Conservation (phyloP, 768 basidiomycete genomes). For the Russula emetica region DNA sequence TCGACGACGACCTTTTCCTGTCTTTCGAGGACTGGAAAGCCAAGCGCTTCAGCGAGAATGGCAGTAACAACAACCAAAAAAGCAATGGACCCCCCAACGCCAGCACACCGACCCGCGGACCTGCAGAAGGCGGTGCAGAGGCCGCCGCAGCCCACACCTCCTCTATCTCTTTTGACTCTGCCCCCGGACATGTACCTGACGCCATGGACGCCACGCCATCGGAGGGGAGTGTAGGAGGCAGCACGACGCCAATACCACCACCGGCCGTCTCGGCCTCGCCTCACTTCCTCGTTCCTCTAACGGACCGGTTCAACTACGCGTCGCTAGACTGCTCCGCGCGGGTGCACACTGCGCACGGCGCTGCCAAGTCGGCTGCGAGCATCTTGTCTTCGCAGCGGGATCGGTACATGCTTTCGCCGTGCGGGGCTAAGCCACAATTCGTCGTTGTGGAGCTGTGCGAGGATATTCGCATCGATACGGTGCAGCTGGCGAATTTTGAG, state of each 20-base stretch:
- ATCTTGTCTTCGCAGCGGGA: slow-evolving; percentile 89
- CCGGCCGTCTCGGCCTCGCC: slow-evolving; percentile 39
- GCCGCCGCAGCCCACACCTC: not conserved
- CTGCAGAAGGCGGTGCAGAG: slow-evolving; percentile 6
- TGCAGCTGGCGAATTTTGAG: slow-evolving; percentile 95
- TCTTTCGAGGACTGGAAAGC: slow-evolving; percentile 90
- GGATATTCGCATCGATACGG: slow-evolving; percentile 93
- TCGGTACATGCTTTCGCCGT: slow-evolving; percentile 95
- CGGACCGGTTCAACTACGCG: slow-evolving; percentile 93
- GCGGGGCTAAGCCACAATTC: slow-evolving; percentile 60
- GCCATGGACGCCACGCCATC: not conserved
- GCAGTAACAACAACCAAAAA: slow-evolving; percentile 34
- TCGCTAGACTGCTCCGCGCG: slow-evolving; percentile 89
- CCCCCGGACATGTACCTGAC: not conserved
- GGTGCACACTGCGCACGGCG: slow-evolving; percentile 76
- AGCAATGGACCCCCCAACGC: slow-evolving; percentile 1
- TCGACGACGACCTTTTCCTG: slow-evolving; percentile 61
- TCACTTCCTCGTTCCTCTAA: slow-evolving; percentile 68
- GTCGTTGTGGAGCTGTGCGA: slow-evolving; percentile 96
- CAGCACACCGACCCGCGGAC: slow-evolving; percentile 2
- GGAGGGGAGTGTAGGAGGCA: not conserved
- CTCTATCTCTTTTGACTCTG: not conserved
- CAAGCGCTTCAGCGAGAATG: slow-evolving; percentile 48
- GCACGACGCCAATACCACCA: not conserved
- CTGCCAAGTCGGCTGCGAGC: slow-evolving; percentile 75